A percentile compares a stretch with the other conserved stretches of the same genome.
phyloP scores from a whole-genome alignment of 805 yeast species.

The Candida vaughaniae region DNA sequence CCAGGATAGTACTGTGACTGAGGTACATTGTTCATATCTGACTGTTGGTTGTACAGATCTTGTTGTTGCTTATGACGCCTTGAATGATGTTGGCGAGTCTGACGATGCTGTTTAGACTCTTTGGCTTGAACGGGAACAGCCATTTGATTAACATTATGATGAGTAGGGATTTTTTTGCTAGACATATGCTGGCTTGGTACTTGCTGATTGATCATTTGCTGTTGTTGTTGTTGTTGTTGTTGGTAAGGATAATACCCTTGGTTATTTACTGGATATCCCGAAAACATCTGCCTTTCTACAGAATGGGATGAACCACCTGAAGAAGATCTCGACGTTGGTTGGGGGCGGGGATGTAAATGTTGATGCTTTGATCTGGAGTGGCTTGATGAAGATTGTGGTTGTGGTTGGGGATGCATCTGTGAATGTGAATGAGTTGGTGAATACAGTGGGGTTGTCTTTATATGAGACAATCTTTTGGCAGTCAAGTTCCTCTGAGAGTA shows the following conservation, averaged over 20 bases:
- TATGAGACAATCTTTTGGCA: conserved; percentile 16
- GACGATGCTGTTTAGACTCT: not conserved
- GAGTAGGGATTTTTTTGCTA: too few species aligned
- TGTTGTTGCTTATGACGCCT: not conserved
- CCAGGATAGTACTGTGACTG: not conserved
- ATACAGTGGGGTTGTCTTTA: conserved; percentile 8
- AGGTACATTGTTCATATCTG: too few species aligned
- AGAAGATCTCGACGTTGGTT: conserved; percentile 11
- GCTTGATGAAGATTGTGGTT: not conserved
- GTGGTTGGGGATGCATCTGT: not conserved
- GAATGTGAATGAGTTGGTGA: conserved; percentile 1
- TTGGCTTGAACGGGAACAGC: too few species aligned
- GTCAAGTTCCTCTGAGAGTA: conserved; percentile 16
- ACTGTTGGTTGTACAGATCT: too few species aligned
- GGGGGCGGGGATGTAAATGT: too few species aligned
- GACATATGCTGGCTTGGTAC: conserved; percentile 1
- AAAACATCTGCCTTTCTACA: conserved; percentile 1
- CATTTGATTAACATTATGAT: too few species aligned
- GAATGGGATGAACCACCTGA: conserved; percentile 10
- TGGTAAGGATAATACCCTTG: conserved; percentile 4
- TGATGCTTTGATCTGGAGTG: not conserved
- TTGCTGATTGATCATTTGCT: not conserved
- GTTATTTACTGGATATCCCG: conserved; percentile 1
- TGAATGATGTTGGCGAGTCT: not conserved
- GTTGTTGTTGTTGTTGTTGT: conserved; percentile 4